Evolutionary conservation across 2,329 filamentous ascomycete species (phyloP).

Genomic region (Emmonsiellopsis sp.): DNA sequence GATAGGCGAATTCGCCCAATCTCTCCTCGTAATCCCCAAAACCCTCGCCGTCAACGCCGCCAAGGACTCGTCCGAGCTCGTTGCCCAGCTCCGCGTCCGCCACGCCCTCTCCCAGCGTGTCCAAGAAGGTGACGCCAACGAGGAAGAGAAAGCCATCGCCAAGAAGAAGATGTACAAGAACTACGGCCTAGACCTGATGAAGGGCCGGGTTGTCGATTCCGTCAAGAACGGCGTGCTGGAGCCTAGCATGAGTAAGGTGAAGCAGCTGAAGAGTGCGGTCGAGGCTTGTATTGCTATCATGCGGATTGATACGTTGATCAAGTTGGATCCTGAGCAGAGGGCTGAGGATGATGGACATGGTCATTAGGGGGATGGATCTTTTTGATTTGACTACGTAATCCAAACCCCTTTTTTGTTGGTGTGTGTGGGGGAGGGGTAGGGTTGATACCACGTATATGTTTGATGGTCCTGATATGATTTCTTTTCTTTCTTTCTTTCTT

Average conservation of each 20-base stretch:
- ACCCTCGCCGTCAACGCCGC: constrained; percentile 95
- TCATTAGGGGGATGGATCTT: constrained; percentile 44
- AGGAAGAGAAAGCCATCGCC: constrained; percentile 80
- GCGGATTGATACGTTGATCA: constrained; percentile 98
- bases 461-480: no score
- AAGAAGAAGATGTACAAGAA: constrained; percentile 98
- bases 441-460: not conserved
- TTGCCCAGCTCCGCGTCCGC: constrained; percentile 86
- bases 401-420: not conserved
- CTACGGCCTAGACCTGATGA: constrained; percentile 84
- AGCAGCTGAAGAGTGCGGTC: constrained; percentile 95
- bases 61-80: constrained; percentile 90
- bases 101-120: constrained; percentile 92
- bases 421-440: not conserved
- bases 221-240: constrained; percentile 93
- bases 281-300: constrained; percentile 99
- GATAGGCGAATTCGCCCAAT: constrained; percentile 93
- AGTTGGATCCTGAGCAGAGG: constrained; percentile 83
- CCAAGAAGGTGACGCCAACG: constrained; percentile 64
- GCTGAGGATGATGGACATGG: constrained; percentile 74
- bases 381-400: constrained; percentile 18
- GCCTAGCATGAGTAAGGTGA: constrained; percentile 95
- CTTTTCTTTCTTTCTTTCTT: not conserved
- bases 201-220: constrained; percentile 85
- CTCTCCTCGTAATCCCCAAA: constrained; percentile 89